Base-by-base conservation (phyloP, 768 basidiomycete genomes). In the Hemileccinum impolitum region DNA sequence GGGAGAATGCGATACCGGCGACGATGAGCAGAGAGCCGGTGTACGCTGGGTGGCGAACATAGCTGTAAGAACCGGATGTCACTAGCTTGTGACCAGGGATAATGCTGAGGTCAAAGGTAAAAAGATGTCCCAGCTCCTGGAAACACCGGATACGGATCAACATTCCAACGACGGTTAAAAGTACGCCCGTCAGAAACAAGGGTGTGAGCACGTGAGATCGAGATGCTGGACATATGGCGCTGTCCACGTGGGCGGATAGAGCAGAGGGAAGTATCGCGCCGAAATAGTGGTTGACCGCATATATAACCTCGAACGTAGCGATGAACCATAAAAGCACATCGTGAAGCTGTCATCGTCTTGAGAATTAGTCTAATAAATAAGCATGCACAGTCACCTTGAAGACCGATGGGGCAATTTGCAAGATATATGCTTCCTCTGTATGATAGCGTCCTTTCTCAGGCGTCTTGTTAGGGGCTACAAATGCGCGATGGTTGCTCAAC, bases 81-180 rank as follows among this genome's bases (percentile, higher is more conserved):
- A 81, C 65, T 39, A 81, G 70, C 41, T 63, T 70, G 64, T 82
- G 81, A 28, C 67, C 61, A 2, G 78, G 77, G 47, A 75, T 77
- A 36, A 82, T 61, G 39, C 79, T 79, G 41, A 82, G 71, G 56
- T 81, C 79, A 59, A 81, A 82, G 0, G 80, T 81, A 68, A 82
- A 82, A 47, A 80, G 64, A 2, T 70, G 59, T 2, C 79, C 80
- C 18, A 82, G 76, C 19, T 75, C 71, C 47, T 63, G 67, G 73
- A 78, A 82, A 56, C 80, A 81, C 53, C 70, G 75, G 15, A 79
- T 59, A 34, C 80, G 78, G 53, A 80, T 72, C 61, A 72, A 69
- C 50, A 72, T 65, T 2, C 79, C 79, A 1, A 72, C 55, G 4
- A 72, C 54, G 48, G 74, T 72, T 19, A 72, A 65, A 36, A 75